These are phyloP conservation scores for Setaria viridis DNA, from an alignment of 202 grass and related monocot genomes.

Conservation along the genomic window DNA sequence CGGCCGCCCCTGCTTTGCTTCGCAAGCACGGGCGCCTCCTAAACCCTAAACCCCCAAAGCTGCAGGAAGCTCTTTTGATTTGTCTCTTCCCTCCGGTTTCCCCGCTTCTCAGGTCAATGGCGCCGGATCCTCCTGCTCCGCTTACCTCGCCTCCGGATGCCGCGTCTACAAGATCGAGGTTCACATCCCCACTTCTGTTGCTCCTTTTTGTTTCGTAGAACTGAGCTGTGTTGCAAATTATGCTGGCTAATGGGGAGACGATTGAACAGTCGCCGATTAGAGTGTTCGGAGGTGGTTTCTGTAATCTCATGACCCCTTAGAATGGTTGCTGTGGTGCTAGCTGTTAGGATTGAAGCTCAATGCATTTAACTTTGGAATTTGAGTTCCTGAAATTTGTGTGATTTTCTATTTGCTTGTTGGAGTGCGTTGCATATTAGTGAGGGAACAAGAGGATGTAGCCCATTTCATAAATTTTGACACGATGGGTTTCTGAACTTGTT, in stretches of 20 bases:
- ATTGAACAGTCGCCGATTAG: neutral
- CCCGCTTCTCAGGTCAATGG: constrained; percentile 55
- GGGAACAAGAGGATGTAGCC: too few relatives aligned
- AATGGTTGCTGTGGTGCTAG: neutral
- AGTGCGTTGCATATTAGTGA: too few relatives aligned
- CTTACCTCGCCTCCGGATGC: constrained; percentile 83
- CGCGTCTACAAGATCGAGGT: constrained; percentile 90
- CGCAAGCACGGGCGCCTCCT: constrained; percentile 6
- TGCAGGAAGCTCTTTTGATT: neutral
- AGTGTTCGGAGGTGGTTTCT: neutral
- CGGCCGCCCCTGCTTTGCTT: neutral
- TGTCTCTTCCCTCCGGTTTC: neutral
- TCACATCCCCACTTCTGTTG: neutral
- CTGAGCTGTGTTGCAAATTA: neutral
- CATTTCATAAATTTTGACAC: neutral
- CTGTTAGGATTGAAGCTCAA: neutral
- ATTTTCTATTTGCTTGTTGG: neutral
- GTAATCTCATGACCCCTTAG: neutral
- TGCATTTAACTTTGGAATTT: constrained; percentile 29
- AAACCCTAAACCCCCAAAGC: constrained; percentile 50
- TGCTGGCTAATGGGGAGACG: neutral
- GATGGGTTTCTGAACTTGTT: constrained; percentile 39
- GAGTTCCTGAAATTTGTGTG: neutral
- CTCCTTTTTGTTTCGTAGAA: neutral
- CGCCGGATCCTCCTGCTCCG: constrained; percentile 64